A percentile compares a stretch with the other conserved stretches of the same genome.
Conservation (phyloP, 202 grass and related monocot genomes). For the Panicum virgatum region DNA sequence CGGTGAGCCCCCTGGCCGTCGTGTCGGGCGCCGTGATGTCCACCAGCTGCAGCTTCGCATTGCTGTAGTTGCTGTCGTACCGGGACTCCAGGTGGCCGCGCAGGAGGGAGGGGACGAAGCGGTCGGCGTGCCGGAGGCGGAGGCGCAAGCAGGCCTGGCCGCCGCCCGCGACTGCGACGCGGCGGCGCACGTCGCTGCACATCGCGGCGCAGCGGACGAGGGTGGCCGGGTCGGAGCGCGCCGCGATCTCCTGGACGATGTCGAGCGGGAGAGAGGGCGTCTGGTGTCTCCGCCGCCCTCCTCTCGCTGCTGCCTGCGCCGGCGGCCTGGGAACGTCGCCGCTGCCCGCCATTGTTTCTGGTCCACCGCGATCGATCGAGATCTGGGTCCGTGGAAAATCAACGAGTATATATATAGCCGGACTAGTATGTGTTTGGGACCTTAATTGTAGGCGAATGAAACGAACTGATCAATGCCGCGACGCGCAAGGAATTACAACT, state of each 20-base stretch:
- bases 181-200: not conserved
- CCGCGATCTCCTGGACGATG: not conserved
- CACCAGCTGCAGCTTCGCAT: too few relatives aligned
- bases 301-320: not conserved
- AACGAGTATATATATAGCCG: too few relatives aligned
- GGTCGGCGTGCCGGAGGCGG: not conserved
- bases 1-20: not conserved
- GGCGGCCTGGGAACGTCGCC: not conserved
- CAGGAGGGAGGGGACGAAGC: not conserved
- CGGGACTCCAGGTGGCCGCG: not conserved
- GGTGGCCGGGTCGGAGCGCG: not conserved
- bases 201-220: constrained; percentile 8
- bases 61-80: too few relatives aligned
- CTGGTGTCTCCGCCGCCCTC: not conserved
- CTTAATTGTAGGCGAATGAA: too few relatives aligned
- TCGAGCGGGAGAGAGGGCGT: not conserved
- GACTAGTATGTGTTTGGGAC: too few relatives aligned
- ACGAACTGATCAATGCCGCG: too few relatives aligned
- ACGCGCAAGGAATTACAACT: too few relatives aligned
- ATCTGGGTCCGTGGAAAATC: too few relatives aligned
- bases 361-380: too few relatives aligned
- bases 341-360: not conserved
- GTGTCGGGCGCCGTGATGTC: not conserved
- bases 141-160: not conserved
- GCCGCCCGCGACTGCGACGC: not conserved